Evolutionary conservation across 2,329 filamentous ascomycete species (phyloP).

Genomic region (Zymoseptoria brevis): DNA sequence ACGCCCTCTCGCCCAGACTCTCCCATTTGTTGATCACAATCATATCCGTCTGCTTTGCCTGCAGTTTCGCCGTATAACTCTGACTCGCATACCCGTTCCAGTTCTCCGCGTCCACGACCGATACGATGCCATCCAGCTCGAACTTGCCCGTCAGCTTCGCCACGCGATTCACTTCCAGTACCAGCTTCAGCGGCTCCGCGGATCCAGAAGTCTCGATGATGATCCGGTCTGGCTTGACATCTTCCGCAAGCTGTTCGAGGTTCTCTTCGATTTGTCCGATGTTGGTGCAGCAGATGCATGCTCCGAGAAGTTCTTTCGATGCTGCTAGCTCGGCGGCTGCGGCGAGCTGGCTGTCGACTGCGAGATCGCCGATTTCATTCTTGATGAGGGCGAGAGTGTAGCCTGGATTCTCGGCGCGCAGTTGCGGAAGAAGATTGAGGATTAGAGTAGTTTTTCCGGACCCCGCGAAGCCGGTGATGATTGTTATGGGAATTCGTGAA

Average conservation of each 20-base stretch:
- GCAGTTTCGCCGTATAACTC: constrained; percentile 77
- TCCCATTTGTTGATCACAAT: constrained; percentile 96
- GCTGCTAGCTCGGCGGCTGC: constrained; percentile 74
- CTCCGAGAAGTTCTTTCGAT: constrained; percentile 87
- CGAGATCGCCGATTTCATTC: constrained; percentile 95
- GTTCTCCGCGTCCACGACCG: constrained; percentile 89
- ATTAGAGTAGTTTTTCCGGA: constrained; percentile 95
- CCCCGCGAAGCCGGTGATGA: constrained; percentile 92
- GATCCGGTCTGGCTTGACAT: constrained; percentile 67
- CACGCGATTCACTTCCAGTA: constrained; percentile 80
- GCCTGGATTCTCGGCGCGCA: constrained; percentile 72
- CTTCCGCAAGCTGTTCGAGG: constrained; percentile 61
- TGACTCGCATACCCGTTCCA: constrained; percentile 91
- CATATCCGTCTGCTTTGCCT: constrained; percentile 82
- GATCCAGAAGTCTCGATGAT: constrained; percentile 88
- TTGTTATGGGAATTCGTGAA: constrained; percentile 68
- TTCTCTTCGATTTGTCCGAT: constrained; percentile 83
- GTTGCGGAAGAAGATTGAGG: constrained; percentile 85
- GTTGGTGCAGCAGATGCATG: constrained; percentile 98
- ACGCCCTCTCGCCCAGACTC: constrained; percentile 58
- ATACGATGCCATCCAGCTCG: constrained; percentile 77
- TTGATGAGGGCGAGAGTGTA: constrained; percentile 94
- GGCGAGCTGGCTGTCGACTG: constrained; percentile 87
- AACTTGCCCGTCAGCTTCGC: constrained; percentile 62
- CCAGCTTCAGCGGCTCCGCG: constrained; percentile 74